Conservation (phyloP, 768 basidiomycete species). For the Chlorophyllum brunneum region DNA sequence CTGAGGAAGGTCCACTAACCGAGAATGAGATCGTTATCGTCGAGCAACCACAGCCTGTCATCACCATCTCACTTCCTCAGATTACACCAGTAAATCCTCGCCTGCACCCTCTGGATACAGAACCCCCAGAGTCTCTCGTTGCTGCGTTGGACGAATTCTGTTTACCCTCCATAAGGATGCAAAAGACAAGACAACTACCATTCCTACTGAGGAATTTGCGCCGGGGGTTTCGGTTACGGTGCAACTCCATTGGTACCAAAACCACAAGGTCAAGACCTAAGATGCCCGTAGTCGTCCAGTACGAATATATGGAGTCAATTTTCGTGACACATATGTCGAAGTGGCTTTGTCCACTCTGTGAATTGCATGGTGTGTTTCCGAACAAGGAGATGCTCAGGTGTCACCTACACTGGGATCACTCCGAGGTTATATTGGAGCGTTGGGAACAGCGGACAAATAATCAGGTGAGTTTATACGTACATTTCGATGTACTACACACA, state of each 20-base stretch:
- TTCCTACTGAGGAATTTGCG: conserved; percentile 15
- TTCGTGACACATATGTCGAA: conserved; percentile 1
- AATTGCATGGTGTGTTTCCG: conserved; percentile 15
- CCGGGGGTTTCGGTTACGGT: conserved; percentile 14
- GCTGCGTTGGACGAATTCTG: conserved; percentile 10
- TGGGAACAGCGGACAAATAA: conserved; percentile 13
- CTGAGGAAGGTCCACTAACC: background rate
- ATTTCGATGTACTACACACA: no score
- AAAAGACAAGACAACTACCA: conserved; percentile 12
- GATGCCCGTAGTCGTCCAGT: conserved; percentile 4
- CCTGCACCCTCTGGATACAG: background rate
- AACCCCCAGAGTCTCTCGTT: background rate
- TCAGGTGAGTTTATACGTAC: background rate
- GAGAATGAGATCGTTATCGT: conserved; percentile 14
- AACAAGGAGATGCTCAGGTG: conserved; percentile 8
- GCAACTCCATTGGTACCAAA: conserved; percentile 11
- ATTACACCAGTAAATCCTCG: conserved; percentile 1
- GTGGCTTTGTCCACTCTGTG: conserved; percentile 17
- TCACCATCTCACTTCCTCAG: conserved; percentile 18
- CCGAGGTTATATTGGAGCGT: conserved; percentile 13
- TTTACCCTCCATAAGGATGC: conserved; percentile 5
- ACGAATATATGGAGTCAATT: conserved; percentile 3
- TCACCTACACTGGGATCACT: conserved; percentile 16
- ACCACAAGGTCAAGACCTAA: background rate
- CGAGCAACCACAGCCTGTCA: conserved; percentile 15